Conservation (phyloP, 129 eudicot genomes). For the Dittrichia graveolens region DNA sequence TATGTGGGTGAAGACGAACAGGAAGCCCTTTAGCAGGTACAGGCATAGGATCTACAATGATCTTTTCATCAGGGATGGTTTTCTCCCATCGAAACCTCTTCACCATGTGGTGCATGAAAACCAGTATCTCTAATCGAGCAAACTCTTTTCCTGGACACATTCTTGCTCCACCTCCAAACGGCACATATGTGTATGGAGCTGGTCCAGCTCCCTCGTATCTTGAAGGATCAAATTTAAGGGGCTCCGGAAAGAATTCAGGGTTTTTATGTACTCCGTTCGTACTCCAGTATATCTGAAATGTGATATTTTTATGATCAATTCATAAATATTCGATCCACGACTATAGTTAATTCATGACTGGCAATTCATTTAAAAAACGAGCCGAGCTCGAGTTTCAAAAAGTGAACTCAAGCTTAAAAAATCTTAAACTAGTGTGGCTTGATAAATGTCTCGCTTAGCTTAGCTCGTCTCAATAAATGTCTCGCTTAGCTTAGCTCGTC, state of each 20-base stretch:
- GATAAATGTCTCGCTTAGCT: too few relatives aligned
- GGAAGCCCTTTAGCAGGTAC: slow-evolving; percentile 42
- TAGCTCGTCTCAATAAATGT: too few relatives aligned
- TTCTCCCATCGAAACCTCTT: slow-evolving; percentile 35
- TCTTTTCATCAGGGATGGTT: slow-evolving; percentile 32
- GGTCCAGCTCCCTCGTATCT: slow-evolving; percentile 41
- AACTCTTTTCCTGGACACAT: slow-evolving; percentile 45
- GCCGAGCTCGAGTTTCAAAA: too few relatives aligned
- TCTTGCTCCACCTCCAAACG: slow-evolving; percentile 40
- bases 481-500: too few relatives aligned
- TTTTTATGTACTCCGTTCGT: slow-evolving; percentile 35
- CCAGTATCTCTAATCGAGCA: slow-evolving; percentile 35
- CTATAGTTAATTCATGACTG: too few relatives aligned
- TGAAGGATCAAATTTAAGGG: slow-evolving; percentile 38
- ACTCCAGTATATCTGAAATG: slow-evolving; percentile 40
- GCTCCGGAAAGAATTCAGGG: slow-evolving; percentile 35
- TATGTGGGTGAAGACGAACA: slow-evolving; percentile 35
- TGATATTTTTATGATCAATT: background rate
- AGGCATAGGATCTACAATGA: slow-evolving; percentile 35
- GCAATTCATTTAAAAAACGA: too few relatives aligned
- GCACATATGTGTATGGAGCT: slow-evolving; percentile 41
- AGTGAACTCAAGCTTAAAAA: too few relatives aligned
- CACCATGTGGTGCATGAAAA: slow-evolving; percentile 35
- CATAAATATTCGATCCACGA: too few relatives aligned
- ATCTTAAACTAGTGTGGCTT: too few relatives aligned